A percentile compares a stretch with the other conserved stretches of the same genome.
Conservation (phyloP, 306 rosid genomes). For the Dalbergia oliveri region DNA sequence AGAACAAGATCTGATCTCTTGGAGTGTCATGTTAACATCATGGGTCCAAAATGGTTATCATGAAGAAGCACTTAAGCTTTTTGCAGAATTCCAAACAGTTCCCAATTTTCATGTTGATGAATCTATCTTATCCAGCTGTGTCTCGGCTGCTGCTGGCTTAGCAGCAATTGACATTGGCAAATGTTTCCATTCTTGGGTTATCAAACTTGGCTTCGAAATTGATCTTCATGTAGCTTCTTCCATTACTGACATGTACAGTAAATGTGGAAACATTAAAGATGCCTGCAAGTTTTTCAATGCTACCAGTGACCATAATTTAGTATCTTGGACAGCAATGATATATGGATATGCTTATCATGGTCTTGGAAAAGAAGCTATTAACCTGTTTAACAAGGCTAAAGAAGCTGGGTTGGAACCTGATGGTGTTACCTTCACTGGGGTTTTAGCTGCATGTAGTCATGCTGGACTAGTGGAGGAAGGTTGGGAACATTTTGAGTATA, state of each 20-base stretch:
- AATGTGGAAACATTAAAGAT: constrained; percentile 57
- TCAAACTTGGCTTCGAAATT: constrained; percentile 48
- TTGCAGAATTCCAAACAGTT: constrained; percentile 42
- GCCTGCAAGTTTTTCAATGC: constrained; percentile 50
- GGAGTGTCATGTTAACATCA: constrained; percentile 58
- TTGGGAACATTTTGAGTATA: constrained; percentile 49
- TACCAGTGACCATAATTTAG: constrained; percentile 49
- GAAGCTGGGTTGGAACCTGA: constrained; percentile 58
- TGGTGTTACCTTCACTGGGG: constrained; percentile 57
- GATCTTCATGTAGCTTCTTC: constrained; percentile 56
- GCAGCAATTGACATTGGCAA: constrained; percentile 56
- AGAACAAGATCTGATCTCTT: constrained; percentile 53
- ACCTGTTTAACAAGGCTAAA: constrained; percentile 49
- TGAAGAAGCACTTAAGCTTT: constrained; percentile 55
- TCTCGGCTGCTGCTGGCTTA: constrained; percentile 60
- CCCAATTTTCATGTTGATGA: constrained; percentile 54
- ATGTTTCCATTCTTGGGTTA: constrained; percentile 56
- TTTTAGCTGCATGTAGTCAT: constrained; percentile 60
- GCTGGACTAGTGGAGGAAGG: constrained; percentile 61
- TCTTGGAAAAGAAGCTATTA: constrained; percentile 55
- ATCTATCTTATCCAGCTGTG: constrained; percentile 57
- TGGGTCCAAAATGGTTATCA: constrained; percentile 59
- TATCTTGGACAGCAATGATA: constrained; percentile 62
- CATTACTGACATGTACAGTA: constrained; percentile 58
- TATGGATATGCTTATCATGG: constrained; percentile 62